Evolutionary conservation across 768 basidiomycete genomes (phyloP), one percentile per base, ranked within the genome.

Genomic region (Lactifluus echinatus): DNA sequence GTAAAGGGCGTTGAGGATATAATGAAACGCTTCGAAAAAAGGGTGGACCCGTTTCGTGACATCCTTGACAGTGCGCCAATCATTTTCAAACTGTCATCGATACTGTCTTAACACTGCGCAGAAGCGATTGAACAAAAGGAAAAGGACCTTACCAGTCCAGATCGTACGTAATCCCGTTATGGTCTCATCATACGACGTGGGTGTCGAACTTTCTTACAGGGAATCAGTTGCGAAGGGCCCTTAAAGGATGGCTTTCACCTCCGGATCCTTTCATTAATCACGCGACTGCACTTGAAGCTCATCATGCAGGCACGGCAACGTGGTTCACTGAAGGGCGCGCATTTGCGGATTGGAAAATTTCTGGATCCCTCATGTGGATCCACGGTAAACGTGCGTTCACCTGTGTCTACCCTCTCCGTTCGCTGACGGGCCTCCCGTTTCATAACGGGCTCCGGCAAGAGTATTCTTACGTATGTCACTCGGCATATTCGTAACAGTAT

Each of bases 221-320:
- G 23, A 39, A 39, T 11, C 5, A 10, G 23, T 33, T 21, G 15
- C 33, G 11, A 46, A 8, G 15, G 26, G 33, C 21, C 14, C 8
- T 19, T 12, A n/a, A 15, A 21, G 4, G 23, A 15, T 53, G 52
- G 52, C 14, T 53, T 3, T 44, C 40, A n/a, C 52, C 52, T 7
- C 43, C 52, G 45, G 43, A 53, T 15, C 43, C 52, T 5, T 53
- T 43, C 12, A 24, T 26, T n/a, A 53, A 53, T 36, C 43, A 53
- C 43, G 21, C 33, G 15, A 34, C 19, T n/a, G 52, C 33, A 1
- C 28, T 33, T 6, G 21, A 36, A 4, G 1, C 0, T 2, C 33
- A 8, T 26, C 31, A 36, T 5, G 0, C 8, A 4, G 52, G 24
- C 14, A 36, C 53, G 3, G 15, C 45, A 0, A n/a, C 12, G 19